Percentiles rank a stretch among this genome's conserved stretches.
Evolutionary conservation across 352 stramenopile species (phyloP).

Genomic region (Pythium dissimile): DNA sequence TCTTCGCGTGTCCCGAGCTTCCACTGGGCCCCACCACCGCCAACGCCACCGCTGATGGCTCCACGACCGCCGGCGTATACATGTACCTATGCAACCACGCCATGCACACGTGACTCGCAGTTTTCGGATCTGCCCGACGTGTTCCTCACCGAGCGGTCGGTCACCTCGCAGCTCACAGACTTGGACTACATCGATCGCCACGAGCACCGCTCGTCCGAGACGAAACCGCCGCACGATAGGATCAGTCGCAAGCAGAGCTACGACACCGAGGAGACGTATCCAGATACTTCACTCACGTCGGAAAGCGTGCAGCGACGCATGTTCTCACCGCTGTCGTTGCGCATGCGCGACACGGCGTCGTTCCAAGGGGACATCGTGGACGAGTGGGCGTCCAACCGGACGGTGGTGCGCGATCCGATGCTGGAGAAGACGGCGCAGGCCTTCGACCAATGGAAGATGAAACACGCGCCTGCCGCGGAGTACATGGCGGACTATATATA

Average conservation of each 20-base stretch:
- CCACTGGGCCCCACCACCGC: not conserved
- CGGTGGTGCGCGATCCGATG: conserved; percentile 2
- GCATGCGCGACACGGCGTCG: conserved; percentile 6
- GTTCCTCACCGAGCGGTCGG: conserved; percentile 1
- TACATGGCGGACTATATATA: too few species aligned
- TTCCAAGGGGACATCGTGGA: conserved; percentile 11
- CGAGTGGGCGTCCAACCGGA: conserved; percentile 5
- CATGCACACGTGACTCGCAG: too few species aligned
- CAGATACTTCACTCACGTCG: conserved; percentile 3
- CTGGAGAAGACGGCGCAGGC: conserved; percentile 7
- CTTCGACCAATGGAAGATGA: conserved; percentile 25
- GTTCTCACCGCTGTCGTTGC: conserved; percentile 4
- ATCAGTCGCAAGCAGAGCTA: not conserved
- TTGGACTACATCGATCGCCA: conserved; percentile 2
- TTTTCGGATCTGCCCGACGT: conserved; percentile 8
- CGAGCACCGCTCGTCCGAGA: not conserved
- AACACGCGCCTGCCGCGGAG: conserved; percentile 6
- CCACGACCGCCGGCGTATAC: not conserved
- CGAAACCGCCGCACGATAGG: not conserved
- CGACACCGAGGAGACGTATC: not conserved
- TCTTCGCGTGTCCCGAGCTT: not conserved
- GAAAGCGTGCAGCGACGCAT: not conserved
- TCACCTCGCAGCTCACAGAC: not conserved
- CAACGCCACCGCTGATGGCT: not conserved
- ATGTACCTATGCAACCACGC: too few species aligned